A percentile compares a stretch with the other conserved stretches of the same genome.
phyloP scores from a whole-genome alignment of 2,329 filamentous ascomycete genomes.

The Phaeoacremonium minimum region DNA sequence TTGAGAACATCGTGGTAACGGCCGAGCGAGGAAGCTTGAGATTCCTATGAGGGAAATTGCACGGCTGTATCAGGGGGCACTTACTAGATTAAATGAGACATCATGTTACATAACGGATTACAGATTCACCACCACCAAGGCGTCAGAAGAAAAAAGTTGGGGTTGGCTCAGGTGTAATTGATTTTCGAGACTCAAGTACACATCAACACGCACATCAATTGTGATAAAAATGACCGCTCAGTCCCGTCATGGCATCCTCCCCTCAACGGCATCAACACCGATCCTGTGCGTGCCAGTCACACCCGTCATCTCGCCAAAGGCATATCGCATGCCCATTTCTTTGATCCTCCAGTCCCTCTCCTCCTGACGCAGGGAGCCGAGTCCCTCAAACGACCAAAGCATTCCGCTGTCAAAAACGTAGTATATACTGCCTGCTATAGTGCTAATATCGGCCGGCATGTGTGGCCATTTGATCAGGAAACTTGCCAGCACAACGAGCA shows the following conservation, averaged over 20 bases:
- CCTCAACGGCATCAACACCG: background rate
- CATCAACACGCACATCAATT: too few relatives aligned
- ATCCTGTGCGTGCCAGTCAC: background rate
- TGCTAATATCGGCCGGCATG: constrained; percentile 29
- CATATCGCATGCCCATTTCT: background rate
- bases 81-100: too few relatives aligned
- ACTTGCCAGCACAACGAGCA: constrained; percentile 23
- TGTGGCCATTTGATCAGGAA: constrained; percentile 27
- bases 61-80: too few relatives aligned
- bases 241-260: background rate
- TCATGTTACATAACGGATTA: too few relatives aligned
- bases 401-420: constrained; percentile 28
- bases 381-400: constrained; percentile 22
- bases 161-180: too few relatives aligned
- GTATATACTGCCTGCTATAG: constrained; percentile 28
- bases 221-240: too few relatives aligned
- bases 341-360: constrained; percentile 20
- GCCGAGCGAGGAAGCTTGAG: background rate
- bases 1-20: background rate
- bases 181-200: too few relatives aligned
- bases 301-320: background rate
- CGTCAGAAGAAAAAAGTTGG: too few relatives aligned
- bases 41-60: background rate
- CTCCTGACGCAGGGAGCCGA: constrained; percentile 17
- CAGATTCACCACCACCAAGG: too few relatives aligned